Conservation (phyloP, 164 flowering plant species). For the Nymphaea thermarum region DNA sequence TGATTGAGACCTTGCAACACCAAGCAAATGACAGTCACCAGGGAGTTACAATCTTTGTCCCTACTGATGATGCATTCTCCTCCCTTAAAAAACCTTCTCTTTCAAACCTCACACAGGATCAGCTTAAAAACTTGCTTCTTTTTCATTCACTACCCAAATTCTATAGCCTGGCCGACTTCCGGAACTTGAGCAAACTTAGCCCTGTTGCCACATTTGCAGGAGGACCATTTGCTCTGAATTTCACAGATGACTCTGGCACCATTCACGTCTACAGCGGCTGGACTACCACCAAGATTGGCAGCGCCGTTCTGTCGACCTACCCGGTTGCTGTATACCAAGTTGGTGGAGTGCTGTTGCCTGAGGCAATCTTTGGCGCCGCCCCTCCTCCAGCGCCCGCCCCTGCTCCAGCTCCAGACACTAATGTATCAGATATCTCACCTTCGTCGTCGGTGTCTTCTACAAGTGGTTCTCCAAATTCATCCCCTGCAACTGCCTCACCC, state of each 20-base stretch:
- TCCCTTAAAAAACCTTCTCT: slow-evolving; percentile 55
- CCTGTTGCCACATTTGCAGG: slow-evolving; percentile 69
- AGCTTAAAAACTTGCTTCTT: slow-evolving; percentile 51
- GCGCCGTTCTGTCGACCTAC: slow-evolving; percentile 57
- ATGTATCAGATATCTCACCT: slow-evolving; percentile 39
- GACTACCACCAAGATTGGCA: slow-evolving; percentile 53
- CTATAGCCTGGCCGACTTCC: slow-evolving; percentile 65
- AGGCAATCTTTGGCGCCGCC: slow-evolving; percentile 73
- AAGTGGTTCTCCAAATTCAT: slow-evolving; percentile 14
- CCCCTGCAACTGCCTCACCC: slow-evolving; percentile 7
- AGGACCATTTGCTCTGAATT: slow-evolving; percentile 43
- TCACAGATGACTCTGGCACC: slow-evolving; percentile 54
- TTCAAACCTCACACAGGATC: slow-evolving; percentile 56
- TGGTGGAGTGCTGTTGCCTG: slow-evolving; percentile 64
- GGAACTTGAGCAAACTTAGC: slow-evolving; percentile 44
- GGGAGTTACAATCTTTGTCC: slow-evolving; percentile 81
- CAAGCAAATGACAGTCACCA: slow-evolving; percentile 76
- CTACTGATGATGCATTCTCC: slow-evolving; percentile 61
- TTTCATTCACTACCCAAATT: slow-evolving; percentile 70
- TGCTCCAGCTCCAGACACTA: slow-evolving; percentile 59
- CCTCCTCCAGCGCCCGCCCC: slow-evolving; percentile 73
- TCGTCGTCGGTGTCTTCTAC: not conserved
- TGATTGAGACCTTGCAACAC: slow-evolving; percentile 73
- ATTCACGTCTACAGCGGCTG: slow-evolving; percentile 53
- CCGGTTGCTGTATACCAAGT: slow-evolving; percentile 75